Evolutionary conservation across 345 rosid genomes (phyloP).

Genomic region (Eucalyptus sp.): DNA sequence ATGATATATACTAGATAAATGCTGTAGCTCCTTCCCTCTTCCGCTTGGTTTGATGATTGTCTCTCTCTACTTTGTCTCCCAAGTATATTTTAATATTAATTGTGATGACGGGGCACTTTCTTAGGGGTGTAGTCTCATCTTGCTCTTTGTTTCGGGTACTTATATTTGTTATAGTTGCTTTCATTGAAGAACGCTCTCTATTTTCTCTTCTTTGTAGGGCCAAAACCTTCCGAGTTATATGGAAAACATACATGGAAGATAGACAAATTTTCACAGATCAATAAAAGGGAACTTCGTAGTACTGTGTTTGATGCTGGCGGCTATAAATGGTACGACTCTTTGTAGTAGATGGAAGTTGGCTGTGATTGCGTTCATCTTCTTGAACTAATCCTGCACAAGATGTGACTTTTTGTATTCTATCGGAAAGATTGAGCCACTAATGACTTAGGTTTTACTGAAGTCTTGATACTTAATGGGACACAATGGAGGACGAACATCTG

Average conservation of each 20-base stretch:
- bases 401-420: background rate
- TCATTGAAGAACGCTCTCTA: background rate
- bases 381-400: background rate
- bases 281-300: constrained; percentile 74
- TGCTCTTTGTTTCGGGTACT: background rate
- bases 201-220: constrained; percentile 27
- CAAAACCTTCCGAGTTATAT: constrained; percentile 62
- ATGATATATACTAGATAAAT: background rate
- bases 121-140: background rate
- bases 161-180: background rate
- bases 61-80: background rate
- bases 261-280: constrained; percentile 73
- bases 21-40: background rate
- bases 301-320: constrained; percentile 80
- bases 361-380: background rate
- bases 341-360: background rate
- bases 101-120: background rate
- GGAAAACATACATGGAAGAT: constrained; percentile 89
- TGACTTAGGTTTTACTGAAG: background rate
- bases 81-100: background rate
- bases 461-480: background rate
- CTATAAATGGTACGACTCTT: constrained; percentile 66
- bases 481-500: background rate
- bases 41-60: background rate
- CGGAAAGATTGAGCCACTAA: background rate